Evolutionary conservation across 805 yeast genomes (phyloP), one percentile per base, ranked within the genome.

Genomic region (Kazachstania bromeliacearum): DNA sequence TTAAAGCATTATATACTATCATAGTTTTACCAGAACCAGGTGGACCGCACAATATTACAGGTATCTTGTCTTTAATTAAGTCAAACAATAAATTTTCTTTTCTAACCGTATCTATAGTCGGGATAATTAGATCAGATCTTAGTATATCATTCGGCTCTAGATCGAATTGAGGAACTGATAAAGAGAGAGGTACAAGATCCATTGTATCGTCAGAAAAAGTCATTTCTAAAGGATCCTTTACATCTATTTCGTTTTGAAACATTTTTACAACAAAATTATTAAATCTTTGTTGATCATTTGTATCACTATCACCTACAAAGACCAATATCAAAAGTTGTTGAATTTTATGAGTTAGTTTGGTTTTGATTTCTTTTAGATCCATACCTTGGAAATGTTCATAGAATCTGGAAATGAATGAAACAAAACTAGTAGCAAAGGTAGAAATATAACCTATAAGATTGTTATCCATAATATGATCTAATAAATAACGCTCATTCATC

Each of bases 1-100:
- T 62, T 28, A 89, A 53, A 0, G 85, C 77, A 32, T 79, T 74
- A 45, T 84, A 68, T 14, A 89, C 59, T 0, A 88, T 77, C 97
- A 89, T 88, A 0, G 97, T 88, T 53, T 89, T 89, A 39, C 97
- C 97, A 0, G 96, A 81, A 4, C 97, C 97, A 0, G 97, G 96
- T 0, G 97, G 97, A 2, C 97, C 97, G 59, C 95, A 85, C 16
- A 89, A 64, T 19, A 89, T 64, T 13, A 85, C 54, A 0, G 94
- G 75, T 27, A 62, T 61, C 36, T 71, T 78, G 31, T 73, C 72
- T 23, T 65, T 63, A 25, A 88, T 48, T 2, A 82, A 55, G 0
- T 77, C 63, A 37, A 68, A 70, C 2, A 89, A 65, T 8, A 83
- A 48, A 1, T 62, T 53, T 41, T 84, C 89, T 39, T 83, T 83